Evolutionary conservation across 2,329 filamentous ascomycete genomes (phyloP).

Genomic region (Colletotrichum tanaceti): DNA sequence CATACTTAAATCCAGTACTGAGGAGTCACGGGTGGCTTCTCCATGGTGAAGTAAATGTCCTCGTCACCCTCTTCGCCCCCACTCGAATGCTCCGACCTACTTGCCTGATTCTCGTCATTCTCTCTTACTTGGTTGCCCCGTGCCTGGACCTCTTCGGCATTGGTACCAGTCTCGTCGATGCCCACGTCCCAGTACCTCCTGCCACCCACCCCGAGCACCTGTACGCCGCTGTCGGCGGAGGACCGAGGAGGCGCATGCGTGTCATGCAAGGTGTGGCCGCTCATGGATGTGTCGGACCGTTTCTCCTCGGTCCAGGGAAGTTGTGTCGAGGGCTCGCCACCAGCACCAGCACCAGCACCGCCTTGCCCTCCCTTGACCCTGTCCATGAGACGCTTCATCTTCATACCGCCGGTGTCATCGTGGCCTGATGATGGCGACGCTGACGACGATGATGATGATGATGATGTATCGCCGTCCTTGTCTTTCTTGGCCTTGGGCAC

Average conservation of each 20-base stretch:
- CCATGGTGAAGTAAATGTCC: slow-evolving; percentile 19
- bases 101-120: not conserved
- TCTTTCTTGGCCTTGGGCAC: slow-evolving; percentile 55
- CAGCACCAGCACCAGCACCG: not conserved
- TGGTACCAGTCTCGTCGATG: slow-evolving; percentile 5
- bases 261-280: not conserved
- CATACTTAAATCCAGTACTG: slow-evolving; percentile 24
- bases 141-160: not conserved
- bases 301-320: not conserved
- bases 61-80: slow-evolving; percentile 4
- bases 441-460: too few species aligned
- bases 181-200: slow-evolving; percentile 34
- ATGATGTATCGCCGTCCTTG: slow-evolving; percentile 8
- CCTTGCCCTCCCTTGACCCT: not conserved
- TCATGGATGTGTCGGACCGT: not conserved
- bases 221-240: slow-evolving; percentile 8
- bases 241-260: slow-evolving; percentile 14
- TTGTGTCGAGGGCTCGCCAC: not conserved
- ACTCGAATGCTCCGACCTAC: not conserved
- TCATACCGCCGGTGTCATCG: too few species aligned
- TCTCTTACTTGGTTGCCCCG: not conserved
- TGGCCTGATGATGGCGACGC: too few species aligned
- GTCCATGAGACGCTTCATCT: too few species aligned
- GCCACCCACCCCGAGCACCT: not conserved
- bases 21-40: slow-evolving; percentile 5